These are phyloP conservation scores for Phylloporus sp. DNA, from an alignment of 768 basidiomycete species.

Conservation along the genomic window DNA sequence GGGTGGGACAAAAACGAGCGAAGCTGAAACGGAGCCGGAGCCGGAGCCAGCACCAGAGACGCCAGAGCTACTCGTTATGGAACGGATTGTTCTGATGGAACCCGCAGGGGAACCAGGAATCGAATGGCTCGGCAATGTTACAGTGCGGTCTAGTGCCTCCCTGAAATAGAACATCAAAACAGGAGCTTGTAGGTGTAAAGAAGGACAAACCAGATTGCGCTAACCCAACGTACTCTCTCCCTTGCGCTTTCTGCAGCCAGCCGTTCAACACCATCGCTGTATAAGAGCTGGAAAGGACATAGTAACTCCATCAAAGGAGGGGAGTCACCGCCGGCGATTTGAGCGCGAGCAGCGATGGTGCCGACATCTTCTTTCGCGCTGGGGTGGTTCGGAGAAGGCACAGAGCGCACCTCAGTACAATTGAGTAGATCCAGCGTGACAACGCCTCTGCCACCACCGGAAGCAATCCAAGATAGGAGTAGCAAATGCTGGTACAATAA, in stretches of 20 bases:
- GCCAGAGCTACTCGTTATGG: slow-evolving; percentile 45
- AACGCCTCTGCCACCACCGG: slow-evolving; percentile 77
- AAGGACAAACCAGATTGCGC: slow-evolving; percentile 71
- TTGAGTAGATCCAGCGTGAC: slow-evolving; percentile 85
- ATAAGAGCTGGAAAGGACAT: slow-evolving; percentile 89
- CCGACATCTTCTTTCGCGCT: slow-evolving; percentile 83
- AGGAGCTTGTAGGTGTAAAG: neutral
- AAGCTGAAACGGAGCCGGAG: slow-evolving; percentile 54
- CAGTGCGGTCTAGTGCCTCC: slow-evolving; percentile 72
- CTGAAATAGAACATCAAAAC: slow-evolving; percentile 35
- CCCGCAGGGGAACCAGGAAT: slow-evolving; percentile 43
- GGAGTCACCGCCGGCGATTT: slow-evolving; percentile 43
- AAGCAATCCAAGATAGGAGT: slow-evolving; percentile 82
- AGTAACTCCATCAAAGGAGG: slow-evolving; percentile 62
- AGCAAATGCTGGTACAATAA: slow-evolving; percentile 81
- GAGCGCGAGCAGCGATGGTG: slow-evolving; percentile 70
- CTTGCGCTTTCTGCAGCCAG: slow-evolving; percentile 84
- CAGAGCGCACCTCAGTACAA: slow-evolving; percentile 81
- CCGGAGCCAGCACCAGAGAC: slow-evolving; percentile 31
- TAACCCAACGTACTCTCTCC: slow-evolving; percentile 89
- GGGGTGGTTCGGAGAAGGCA: slow-evolving; percentile 77
- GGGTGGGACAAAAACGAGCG: slow-evolving; percentile 76
- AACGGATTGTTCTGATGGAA: slow-evolving; percentile 68
- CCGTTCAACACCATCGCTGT: slow-evolving; percentile 85
- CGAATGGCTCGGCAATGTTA: slow-evolving; percentile 47